A percentile compares a stretch with the other conserved stretches of the same genome.
These are phyloP conservation scores for Pseudogymnoascus pannorum DNA, from an alignment of 2,329 filamentous ascomycete genomes.

Conservation along the genomic window DNA sequence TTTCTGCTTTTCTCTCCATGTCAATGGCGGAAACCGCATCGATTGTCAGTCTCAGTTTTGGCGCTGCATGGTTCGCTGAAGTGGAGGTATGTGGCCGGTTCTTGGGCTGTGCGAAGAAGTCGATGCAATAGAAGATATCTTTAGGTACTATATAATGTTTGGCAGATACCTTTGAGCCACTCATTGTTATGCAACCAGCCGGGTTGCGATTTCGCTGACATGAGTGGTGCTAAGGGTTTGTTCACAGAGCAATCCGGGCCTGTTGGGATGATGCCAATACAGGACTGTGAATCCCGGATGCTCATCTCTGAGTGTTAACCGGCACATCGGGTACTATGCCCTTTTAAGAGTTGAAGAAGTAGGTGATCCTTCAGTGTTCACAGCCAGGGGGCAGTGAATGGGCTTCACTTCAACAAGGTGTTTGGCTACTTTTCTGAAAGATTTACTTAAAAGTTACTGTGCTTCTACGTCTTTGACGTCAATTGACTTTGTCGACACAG, in stretches of 20 bases:
- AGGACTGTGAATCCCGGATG: neutral
- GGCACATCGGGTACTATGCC: neutral
- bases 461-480: neutral
- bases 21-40: neutral
- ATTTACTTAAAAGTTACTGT: neutral
- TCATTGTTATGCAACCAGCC: conserved; percentile 1
- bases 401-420: neutral
- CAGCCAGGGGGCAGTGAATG: neutral
- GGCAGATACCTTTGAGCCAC: neutral
- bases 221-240: neutral
- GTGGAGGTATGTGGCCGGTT: neutral
- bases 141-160: neutral
- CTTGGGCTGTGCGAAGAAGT: neutral
- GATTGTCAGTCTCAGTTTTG: neutral
- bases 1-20: neutral
- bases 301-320: neutral
- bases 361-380: neutral
- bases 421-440: neutral
- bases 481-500: neutral
- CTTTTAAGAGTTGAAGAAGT: neutral
- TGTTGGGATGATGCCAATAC: neutral
- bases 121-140: neutral
- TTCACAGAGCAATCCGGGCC: neutral
- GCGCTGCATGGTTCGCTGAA: neutral
- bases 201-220: neutral